Conservation (phyloP, 129 eudicot genomes). For the Escallonia rubra region DNA sequence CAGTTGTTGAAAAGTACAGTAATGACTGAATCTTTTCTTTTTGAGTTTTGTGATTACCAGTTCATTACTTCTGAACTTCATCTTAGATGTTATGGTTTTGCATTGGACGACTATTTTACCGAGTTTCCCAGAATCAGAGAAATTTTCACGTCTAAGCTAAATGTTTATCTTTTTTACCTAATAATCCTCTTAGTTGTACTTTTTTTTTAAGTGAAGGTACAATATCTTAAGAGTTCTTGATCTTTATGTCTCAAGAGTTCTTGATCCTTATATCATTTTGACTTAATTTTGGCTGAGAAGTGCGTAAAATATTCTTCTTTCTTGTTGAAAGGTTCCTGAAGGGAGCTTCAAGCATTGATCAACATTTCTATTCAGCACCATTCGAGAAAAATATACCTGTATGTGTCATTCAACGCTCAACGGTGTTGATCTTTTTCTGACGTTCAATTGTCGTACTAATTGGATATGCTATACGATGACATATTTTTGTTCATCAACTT, state of each 20-base stretch:
- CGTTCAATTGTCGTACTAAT: background rate
- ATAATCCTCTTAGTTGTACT: background rate
- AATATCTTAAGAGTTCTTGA: background rate
- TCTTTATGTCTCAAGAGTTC: no score
- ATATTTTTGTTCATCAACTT: no score
- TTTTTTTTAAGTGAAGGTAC: background rate
- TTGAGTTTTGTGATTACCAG: background rate
- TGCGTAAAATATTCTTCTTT: background rate
- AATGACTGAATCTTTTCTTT: constrained; percentile 19
- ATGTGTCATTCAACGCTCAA: constrained; percentile 10
- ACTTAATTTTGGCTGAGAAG: background rate
- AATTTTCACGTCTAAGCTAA: no score
- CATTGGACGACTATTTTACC: no score
- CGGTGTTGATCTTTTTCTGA: background rate
- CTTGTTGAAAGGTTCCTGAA: constrained; percentile 57
- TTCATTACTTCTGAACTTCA: no score
- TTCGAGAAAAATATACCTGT: constrained; percentile 84
- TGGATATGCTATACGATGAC: background rate
- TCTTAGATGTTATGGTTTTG: no score
- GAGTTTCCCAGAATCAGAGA: no score
- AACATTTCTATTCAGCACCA: constrained; percentile 77
- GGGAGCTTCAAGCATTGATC: constrained; percentile 95
- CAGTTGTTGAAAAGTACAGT: constrained; percentile 79
- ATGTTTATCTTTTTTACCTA: no score
- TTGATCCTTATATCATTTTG: background rate